These are phyloP conservation scores for Pichia californica DNA, from an alignment of 805 yeast genomes.

Conservation along the genomic window DNA sequence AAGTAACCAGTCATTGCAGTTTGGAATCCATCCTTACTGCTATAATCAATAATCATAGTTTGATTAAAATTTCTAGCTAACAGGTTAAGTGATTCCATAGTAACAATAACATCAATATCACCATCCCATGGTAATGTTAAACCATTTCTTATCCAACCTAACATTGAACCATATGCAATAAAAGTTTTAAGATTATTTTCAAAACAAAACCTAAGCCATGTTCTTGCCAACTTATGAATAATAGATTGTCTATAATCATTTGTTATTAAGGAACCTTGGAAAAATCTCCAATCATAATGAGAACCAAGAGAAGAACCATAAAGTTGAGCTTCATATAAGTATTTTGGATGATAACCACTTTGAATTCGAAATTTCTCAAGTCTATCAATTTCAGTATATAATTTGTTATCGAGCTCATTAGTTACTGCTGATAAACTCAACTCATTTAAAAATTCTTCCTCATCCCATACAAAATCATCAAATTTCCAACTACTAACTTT, in stretches of 20 bases:
- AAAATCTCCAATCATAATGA: conserved; percentile 45
- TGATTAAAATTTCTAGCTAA: conserved; percentile 45
- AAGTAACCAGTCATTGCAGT: conserved; percentile 28
- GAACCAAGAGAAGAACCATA: conserved; percentile 28
- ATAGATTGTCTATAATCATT: conserved; percentile 21
- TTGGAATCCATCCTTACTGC: conserved; percentile 11
- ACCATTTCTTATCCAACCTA: conserved; percentile 60
- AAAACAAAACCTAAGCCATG: conserved; percentile 48
- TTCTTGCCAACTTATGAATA: conserved; percentile 43
- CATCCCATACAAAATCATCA: conserved; percentile 13
- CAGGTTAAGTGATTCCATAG: conserved; percentile 36
- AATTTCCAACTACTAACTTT: conserved; percentile 7
- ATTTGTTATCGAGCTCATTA: conserved; percentile 5
- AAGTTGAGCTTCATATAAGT: conserved; percentile 38
- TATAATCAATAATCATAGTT: conserved; percentile 39
- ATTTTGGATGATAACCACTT: conserved; percentile 24
- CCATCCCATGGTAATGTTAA: conserved; percentile 54
- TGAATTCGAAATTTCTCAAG: conserved; percentile 12
- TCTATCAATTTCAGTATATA: conserved; percentile 5
- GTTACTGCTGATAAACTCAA: not conserved
- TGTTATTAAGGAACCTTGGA: conserved; percentile 22
- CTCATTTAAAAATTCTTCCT: conserved; percentile 7
- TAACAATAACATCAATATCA: conserved; percentile 57
- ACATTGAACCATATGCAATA: conserved; percentile 58
- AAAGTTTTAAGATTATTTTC: conserved; percentile 43